These are phyloP conservation scores for Backusella mclennaniae DNA, from an alignment of 192 early-diverging fungal species.

Conservation along the genomic window DNA sequence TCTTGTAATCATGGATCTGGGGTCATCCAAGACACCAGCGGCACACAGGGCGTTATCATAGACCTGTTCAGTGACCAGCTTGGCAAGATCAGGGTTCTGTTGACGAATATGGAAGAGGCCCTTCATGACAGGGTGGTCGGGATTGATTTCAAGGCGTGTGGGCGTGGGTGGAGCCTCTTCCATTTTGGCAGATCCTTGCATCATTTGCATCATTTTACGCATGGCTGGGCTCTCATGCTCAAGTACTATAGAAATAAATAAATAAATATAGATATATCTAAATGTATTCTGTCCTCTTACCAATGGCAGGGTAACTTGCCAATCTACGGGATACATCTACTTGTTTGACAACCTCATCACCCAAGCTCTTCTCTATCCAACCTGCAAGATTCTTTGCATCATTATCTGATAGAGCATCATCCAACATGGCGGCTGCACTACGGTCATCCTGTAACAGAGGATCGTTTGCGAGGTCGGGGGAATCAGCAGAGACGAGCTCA, in stretches of 20 bases:
- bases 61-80: conserved; percentile 64
- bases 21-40: conserved; percentile 76
- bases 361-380: conserved; percentile 65
- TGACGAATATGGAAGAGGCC: conserved; percentile 60
- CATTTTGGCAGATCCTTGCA: conserved; percentile 53
- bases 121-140: conserved; percentile 65
- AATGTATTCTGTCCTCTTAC: conserved; percentile 14
- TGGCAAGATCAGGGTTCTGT: conserved; percentile 61
- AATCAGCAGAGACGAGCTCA: conserved; percentile 53
- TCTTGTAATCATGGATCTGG: conserved; percentile 72
- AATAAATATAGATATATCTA: neutral
- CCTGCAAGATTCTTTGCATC: conserved; percentile 49
- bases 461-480: conserved; percentile 44
- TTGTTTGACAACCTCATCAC: conserved; percentile 58
- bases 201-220: conserved; percentile 66
- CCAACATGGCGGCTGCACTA: neutral
- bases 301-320: conserved; percentile 70
- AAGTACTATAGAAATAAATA: conserved; percentile 39
- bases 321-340: conserved; percentile 72
- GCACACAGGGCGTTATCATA: conserved; percentile 78
- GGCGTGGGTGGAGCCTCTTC: conserved; percentile 58
- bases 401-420: conserved; percentile 35
- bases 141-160: conserved; percentile 73
- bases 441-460: conserved; percentile 21
- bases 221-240: conserved; percentile 75